A percentile compares a stretch with the other conserved stretches of the same genome.
Conservation (phyloP, 2,329 filamentous ascomycete genomes). For the Colletotrichum siamense region DNA sequence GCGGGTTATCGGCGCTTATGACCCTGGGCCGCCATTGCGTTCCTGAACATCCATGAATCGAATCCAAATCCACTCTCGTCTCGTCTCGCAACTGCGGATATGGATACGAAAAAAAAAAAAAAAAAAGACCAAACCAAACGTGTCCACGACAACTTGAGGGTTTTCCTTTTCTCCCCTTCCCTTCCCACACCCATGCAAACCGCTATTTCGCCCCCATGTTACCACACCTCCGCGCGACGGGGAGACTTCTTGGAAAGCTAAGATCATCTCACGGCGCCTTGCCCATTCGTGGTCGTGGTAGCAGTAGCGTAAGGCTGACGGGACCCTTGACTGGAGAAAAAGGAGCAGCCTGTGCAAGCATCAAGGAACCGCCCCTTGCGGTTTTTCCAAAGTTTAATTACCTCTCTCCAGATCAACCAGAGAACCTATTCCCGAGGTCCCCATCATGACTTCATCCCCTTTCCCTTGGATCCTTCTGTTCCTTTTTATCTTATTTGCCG, state of each 20-base stretch:
- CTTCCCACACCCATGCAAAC: neutral
- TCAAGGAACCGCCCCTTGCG: neutral
- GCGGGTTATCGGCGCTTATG: neutral
- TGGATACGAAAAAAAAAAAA: neutral
- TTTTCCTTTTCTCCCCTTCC: neutral
- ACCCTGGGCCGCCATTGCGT: neutral
- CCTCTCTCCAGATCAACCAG: neutral
- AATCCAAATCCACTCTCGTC: neutral
- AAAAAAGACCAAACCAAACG: neutral
- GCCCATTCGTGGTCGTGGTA: neutral
- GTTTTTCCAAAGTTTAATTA: neutral
- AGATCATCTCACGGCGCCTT: slow-evolving; percentile 6
- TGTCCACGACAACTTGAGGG: neutral
- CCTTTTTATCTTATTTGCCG: neutral
- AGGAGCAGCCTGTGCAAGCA: neutral
- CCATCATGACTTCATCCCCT: neutral
- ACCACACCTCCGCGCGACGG: slow-evolving; percentile 6
- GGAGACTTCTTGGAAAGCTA: neutral
- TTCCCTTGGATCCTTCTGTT: neutral
- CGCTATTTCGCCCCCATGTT: slow-evolving; percentile 4
- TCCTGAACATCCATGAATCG: neutral
- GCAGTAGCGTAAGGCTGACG: slow-evolving; percentile 17
- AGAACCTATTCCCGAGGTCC: neutral
- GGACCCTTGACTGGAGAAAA: slow-evolving; percentile 1
- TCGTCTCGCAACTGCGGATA: neutral